Conservation (phyloP, 192 early-diverging fungal genomes). For the Podila minutissima region DNA sequence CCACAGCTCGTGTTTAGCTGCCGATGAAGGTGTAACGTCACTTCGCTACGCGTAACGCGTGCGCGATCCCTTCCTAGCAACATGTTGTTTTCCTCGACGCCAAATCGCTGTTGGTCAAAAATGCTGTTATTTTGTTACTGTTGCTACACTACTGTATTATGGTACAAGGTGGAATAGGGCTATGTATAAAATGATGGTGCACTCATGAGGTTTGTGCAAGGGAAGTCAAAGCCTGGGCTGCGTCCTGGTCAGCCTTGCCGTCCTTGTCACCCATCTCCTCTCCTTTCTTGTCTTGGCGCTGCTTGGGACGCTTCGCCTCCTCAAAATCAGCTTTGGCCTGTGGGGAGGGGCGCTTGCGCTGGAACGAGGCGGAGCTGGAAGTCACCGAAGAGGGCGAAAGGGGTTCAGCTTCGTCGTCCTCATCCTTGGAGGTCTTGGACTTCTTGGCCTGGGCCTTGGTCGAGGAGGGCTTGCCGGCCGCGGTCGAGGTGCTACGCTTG, state of each 20-base stretch:
- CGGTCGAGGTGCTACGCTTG: conserved; percentile 21
- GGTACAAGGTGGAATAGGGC: not conserved
- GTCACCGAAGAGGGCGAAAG: conserved; percentile 25
- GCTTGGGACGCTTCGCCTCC: conserved; percentile 1
- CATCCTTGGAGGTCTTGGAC: conserved; percentile 10
- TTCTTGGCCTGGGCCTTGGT: not conserved
- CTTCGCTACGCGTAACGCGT: too few species aligned
- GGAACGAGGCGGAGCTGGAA: conserved; percentile 4
- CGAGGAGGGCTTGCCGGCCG: conserved; percentile 6
- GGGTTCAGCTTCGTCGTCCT: conserved; percentile 5
- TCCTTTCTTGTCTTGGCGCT: not conserved
- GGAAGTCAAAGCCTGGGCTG: conserved; percentile 25
- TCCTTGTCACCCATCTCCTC: not conserved
- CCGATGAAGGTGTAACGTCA: too few species aligned
- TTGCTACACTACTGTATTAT: not conserved
- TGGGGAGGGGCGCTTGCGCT: conserved; percentile 9
- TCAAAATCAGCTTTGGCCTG: conserved; percentile 11
- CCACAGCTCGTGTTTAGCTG: too few species aligned
- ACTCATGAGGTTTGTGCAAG: conserved; percentile 9
- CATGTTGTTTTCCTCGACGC: too few species aligned
- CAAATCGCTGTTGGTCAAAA: too few species aligned
- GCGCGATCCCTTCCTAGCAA: too few species aligned
- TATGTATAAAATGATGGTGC: not conserved
- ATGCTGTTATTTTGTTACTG: not conserved
- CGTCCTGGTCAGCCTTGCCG: conserved; percentile 5